phyloP scores from a whole-genome alignment of 2,329 filamentous ascomycete species.

The Phaeosphaeriaceae sp. region DNA sequence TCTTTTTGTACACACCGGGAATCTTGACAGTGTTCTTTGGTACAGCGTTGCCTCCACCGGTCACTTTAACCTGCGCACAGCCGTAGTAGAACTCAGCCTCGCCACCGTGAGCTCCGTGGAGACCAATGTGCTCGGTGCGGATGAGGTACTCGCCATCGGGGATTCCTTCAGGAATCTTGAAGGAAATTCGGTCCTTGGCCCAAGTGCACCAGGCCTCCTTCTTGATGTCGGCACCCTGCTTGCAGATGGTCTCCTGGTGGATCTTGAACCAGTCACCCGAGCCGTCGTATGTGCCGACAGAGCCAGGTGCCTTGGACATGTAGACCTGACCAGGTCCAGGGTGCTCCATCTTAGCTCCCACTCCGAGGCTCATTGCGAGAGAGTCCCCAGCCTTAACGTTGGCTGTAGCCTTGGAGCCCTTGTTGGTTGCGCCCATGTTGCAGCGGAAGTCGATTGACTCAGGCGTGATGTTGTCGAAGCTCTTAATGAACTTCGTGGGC shows the following conservation, averaged over 20 bases:
- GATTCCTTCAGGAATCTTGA: conserved; percentile 47
- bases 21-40: conserved; percentile 47
- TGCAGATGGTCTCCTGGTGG: conserved; percentile 29
- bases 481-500: conserved; percentile 35
- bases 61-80: conserved; percentile 53
- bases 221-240: conserved; percentile 20
- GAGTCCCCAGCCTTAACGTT: conserved; percentile 31
- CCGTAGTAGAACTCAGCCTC: conserved; percentile 53
- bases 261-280: conserved; percentile 44
- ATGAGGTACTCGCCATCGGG: conserved; percentile 55
- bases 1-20: conserved; percentile 43
- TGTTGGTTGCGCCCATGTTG: conserved; percentile 30
- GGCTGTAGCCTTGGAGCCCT: conserved; percentile 18
- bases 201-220: conserved; percentile 33
- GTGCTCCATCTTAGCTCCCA: conserved; percentile 31
- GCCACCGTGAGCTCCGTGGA: conserved; percentile 31
- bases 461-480: conserved; percentile 26
- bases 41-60: conserved; percentile 37
- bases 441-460: conserved; percentile 34
- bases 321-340: conserved; percentile 34
- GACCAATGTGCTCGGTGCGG: conserved; percentile 53
- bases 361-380: conserved; percentile 26
- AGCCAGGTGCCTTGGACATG: conserved; percentile 36
- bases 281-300: conserved; percentile 26
- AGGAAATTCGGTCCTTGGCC: conserved; percentile 28